Conservation (phyloP, 306 rosid genomes). For the Parietaria judaica region DNA sequence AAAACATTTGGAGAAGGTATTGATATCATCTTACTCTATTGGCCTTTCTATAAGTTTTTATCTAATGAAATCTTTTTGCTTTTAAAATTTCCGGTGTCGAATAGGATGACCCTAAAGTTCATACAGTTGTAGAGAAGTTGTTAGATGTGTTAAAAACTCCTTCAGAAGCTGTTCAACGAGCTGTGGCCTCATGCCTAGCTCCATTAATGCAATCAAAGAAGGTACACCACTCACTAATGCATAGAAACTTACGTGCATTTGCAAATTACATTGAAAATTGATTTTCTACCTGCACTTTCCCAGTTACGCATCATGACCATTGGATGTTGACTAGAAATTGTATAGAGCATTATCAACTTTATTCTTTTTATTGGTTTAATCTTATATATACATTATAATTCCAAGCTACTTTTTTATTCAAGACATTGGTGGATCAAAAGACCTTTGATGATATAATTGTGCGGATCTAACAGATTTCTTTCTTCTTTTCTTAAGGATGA, state of each 20-base stretch:
- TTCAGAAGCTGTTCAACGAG: conserved; percentile 98
- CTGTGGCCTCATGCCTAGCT: conserved; percentile 82
- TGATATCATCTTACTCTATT: conserved; percentile 3
- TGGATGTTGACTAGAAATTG: too few species aligned
- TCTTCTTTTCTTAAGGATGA: conserved; percentile 54
- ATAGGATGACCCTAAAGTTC: conserved; percentile 94
- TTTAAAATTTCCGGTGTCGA: conserved; percentile 15
- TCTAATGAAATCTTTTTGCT: conserved; percentile 3
- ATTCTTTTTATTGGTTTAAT: too few species aligned
- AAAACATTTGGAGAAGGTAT: conserved; percentile 86
- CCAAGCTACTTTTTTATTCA: too few species aligned
- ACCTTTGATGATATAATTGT: too few species aligned
- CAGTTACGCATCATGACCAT: too few species aligned
- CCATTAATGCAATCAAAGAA: conserved; percentile 93
- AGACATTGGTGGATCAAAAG: too few species aligned
- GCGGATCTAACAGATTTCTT: background rate
- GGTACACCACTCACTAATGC: conserved; percentile 28
- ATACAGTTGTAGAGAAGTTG: conserved; percentile 82
- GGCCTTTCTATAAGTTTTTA: conserved; percentile 1
- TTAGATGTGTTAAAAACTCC: conserved; percentile 95
- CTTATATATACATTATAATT: too few species aligned
- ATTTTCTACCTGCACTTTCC: background rate
- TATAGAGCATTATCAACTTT: too few species aligned
- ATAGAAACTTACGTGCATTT: conserved; percentile 9
- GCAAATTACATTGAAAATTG: conserved; percentile 12